Evolutionary conservation across 1,139 yeast genomes (phyloP).

Genomic region (Suhomyces yuchorum): DNA sequence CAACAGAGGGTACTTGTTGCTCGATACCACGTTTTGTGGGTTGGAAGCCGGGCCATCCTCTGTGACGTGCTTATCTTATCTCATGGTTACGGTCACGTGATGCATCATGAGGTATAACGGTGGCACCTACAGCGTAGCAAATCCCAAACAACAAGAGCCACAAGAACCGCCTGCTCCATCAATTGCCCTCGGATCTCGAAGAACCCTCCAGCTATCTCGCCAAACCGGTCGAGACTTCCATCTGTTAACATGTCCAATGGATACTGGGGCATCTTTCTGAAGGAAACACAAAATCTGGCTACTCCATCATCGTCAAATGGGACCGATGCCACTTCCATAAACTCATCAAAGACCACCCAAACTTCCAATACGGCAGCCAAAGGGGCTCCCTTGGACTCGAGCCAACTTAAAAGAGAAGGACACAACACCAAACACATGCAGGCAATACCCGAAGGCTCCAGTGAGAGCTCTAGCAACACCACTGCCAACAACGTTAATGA

Average conservation of each 20-base stretch:
- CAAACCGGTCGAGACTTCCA: neutral
- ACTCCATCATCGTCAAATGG: neutral
- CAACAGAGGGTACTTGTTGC: too few species aligned
- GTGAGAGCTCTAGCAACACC: neutral
- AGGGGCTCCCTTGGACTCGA: neutral
- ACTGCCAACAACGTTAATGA: neutral
- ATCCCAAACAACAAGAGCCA: neutral
- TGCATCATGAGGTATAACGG: neutral
- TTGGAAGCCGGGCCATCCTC: too few species aligned
- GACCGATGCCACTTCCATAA: neutral
- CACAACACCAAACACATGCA: neutral
- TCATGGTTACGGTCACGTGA: neutral
- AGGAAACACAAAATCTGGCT: neutral
- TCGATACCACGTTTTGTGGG: too few species aligned
- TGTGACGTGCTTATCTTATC: neutral
- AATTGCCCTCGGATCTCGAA: neutral
- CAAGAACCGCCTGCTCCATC: neutral
- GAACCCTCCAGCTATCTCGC: neutral
- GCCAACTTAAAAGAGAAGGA: neutral
- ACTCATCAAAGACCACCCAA: neutral
- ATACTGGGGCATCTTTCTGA: conserved; percentile 12
- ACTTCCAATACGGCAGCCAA: neutral
- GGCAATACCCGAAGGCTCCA: neutral
- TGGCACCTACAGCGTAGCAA: neutral
- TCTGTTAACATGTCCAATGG: conserved; percentile 7